Conservation (phyloP, 108 stramenopile species). For the Cyclostephanos invisitatus region DNA sequence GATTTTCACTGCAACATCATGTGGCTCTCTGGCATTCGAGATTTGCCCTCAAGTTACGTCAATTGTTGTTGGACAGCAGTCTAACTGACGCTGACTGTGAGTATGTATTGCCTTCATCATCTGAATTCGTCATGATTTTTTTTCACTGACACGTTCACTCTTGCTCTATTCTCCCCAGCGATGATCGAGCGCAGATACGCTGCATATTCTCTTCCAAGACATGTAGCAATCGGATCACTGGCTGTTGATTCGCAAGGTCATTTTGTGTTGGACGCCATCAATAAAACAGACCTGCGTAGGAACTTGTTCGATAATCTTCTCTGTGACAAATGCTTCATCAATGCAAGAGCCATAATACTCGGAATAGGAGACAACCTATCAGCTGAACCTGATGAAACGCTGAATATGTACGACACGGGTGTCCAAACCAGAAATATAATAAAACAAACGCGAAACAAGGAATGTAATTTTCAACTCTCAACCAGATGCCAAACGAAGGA, state of each 20-base stretch:
- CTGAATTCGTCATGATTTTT: not conserved
- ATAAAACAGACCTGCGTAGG: constrained; percentile 1
- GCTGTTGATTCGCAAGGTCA: constrained; percentile 6
- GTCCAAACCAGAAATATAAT: constrained; percentile 10
- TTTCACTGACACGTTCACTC: not conserved
- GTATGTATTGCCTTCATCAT: not conserved
- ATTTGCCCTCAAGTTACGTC: constrained; percentile 21
- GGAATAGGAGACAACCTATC: constrained; percentile 24
- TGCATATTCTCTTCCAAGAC: constrained; percentile 32
- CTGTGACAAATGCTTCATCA: constrained; percentile 21
- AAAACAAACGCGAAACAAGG: constrained; percentile 15
- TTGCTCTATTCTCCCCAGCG: not conserved
- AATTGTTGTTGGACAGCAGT: constrained; percentile 19
- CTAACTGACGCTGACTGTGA: constrained; percentile 24
- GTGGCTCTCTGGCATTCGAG: constrained; percentile 35
- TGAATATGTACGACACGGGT: constrained; percentile 2
- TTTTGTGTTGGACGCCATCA: not conserved
- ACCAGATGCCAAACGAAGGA: constrained; percentile 34
- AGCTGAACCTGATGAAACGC: constrained; percentile 3
- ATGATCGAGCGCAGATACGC: constrained; percentile 29
- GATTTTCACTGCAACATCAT: constrained; percentile 15
- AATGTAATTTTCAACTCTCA: constrained; percentile 22
- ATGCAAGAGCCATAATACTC: constrained; percentile 20
- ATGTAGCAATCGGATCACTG: constrained; percentile 29
- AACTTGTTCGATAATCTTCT: constrained; percentile 33